Evolutionary conservation across 441 rosid species (phyloP), one percentile per base, ranked within the genome.

Genomic region (Manihot esculenta): DNA sequence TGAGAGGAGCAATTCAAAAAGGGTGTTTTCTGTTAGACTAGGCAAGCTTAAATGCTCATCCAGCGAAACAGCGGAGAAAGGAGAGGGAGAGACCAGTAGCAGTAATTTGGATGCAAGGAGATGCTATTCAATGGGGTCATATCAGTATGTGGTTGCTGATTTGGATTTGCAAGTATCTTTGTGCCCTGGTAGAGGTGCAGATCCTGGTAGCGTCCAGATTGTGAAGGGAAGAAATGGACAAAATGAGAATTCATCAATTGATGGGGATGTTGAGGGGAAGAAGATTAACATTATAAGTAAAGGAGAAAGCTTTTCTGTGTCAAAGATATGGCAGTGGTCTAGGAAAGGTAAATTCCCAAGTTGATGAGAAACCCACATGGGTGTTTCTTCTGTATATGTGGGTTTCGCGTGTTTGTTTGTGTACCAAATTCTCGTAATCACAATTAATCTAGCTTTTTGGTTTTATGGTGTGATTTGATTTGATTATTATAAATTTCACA

Each of bases 311-410:
- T 80, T 83, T 78, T 88, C 85, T 66, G 82, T 82, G 23, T 88
- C 90, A 50, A 90, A 90, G 79, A 81, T 83, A 74, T 88, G 87
- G 92, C 89, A 87, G 56, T 90, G 93, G 93, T 81, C 87, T 30
- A 85, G 71, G 74, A 83, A 84, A 69, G 80, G 71, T 75, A 84
- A 68, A 26, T 47, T 79, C 38, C 77, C 83, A n/a, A 50, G 69
- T 76, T 68, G 84, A 49, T 78, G 85, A 35, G 89, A 83, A 27
- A 70, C 85, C n/a, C 81, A 76, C 30, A 27, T 80, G 81, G 80
- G 75, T 56, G 66, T 78, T 66, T 59, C 77, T 62, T 70, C 87
- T 74, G 49, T 64, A 70, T 24, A 72, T 66, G 44, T 68, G 54
- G 83, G 82, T 8, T 78, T 83, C 45, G 78, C 92, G 53, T 78